Evolutionary conservation across 202 grass and related monocot genomes (phyloP), one percentile per base, ranked within the genome.

Genomic region (Hordeum pubiflorum): DNA sequence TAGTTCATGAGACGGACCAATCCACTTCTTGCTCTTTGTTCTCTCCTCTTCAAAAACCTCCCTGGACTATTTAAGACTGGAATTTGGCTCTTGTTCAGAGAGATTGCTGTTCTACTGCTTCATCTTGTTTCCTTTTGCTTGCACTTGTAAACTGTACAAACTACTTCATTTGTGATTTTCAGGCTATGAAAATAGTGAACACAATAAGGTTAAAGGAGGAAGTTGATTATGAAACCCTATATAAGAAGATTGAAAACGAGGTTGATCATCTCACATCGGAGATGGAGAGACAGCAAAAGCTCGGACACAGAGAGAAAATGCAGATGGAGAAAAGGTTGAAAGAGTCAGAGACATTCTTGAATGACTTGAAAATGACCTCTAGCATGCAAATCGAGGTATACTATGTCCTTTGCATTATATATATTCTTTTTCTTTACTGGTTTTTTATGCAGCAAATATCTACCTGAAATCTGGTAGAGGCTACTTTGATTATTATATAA

Each of bases 151-250:
- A 76, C 33, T 39, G n/a, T 48, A 54, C 13, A 10, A 41, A 58
- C 17, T 80, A 79, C 29, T 67, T 40, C 58, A 60, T 39, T 52
- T 82, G 32, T 61, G 10, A 37, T 67, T 82, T 89, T 71, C 86
- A 98, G 95, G 92, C 95, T 78, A 98, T 95, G 95, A 98, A 93
- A 93, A 74, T 98, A 87, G 85, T 95, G 7, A 98, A 98, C 60
- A 88, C 86, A 58, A 82, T 95, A 66, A 93, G 89, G 74, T 58
- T 98, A 72, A 98, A 88, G 83, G 95, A 98, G 86, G 95, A 94
- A 84, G 82, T 95, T 81, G 95, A 98, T 83, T 98, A 91, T 11
- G 92, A 95, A 82, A 89, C 36, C 81, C 84, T 98, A 68, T 98
- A 92, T 62, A 89, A 80, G 61, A 98, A 93, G 81, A 83, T 94